Evolutionary conservation across 495 filamentous ascomycete species (phyloP).

Genomic region (Margaritispora aquatica): DNA sequence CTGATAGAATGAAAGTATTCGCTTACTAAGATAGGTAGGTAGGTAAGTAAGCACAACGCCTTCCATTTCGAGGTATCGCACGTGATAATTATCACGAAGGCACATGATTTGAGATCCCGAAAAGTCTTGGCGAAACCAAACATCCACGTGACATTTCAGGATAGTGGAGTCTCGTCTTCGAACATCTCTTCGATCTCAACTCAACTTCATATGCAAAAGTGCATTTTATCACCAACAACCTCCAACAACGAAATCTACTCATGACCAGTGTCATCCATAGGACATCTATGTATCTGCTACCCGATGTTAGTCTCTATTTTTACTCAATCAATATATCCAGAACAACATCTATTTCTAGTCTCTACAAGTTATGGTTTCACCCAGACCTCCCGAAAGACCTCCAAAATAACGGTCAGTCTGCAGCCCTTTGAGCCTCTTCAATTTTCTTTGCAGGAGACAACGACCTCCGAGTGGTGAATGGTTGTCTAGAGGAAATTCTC

Average conservation of each 20-base stretch:
- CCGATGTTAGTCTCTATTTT: background rate
- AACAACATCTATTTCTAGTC: background rate
- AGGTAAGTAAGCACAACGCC: too few species aligned
- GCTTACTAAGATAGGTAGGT: too few species aligned
- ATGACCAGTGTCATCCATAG: background rate
- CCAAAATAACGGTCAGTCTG: background rate
- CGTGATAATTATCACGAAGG: too few species aligned
- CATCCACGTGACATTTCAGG: too few species aligned
- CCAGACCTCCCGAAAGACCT: background rate
- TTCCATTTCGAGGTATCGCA: too few species aligned
- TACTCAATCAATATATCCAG: background rate
- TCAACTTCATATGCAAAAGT: background rate
- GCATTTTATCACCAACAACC: background rate
- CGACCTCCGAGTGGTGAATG: background rate
- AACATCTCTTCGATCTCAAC: background rate
- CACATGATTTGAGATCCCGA: too few species aligned
- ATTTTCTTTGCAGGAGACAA: background rate
- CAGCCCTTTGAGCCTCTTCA: background rate
- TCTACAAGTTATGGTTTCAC: background rate
- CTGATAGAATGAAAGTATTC: too few species aligned
- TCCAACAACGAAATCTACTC: background rate
- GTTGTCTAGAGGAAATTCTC: background rate
- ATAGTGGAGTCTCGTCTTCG: too few species aligned
- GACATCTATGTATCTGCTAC: background rate
- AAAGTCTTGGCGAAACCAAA: too few species aligned